A percentile compares a stretch with the other conserved stretches of the same genome.
Conservation (phyloP, 345 rosid genomes). For the Camelina laxa region DNA sequence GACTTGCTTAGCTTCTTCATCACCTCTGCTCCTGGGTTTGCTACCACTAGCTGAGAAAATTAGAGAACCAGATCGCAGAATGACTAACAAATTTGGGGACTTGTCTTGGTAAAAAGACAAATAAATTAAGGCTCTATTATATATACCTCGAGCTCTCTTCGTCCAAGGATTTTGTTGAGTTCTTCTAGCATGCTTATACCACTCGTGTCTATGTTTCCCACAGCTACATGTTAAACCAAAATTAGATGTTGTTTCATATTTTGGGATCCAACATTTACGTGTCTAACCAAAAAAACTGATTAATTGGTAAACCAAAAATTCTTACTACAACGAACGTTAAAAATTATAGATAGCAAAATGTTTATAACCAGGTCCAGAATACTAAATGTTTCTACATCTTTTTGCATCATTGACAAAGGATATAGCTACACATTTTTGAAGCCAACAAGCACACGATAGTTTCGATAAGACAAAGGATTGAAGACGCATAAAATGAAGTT, state of each 20-base stretch:
- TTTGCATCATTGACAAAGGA: too few relatives aligned
- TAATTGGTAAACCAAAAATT: not conserved
- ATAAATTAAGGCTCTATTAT: not conserved
- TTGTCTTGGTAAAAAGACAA: not conserved
- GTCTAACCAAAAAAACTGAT: not conserved
- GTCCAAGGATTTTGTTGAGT: constrained; percentile 54
- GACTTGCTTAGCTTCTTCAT: constrained; percentile 87
- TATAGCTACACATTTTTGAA: too few relatives aligned
- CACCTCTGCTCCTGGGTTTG: constrained; percentile 92
- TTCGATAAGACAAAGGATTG: too few relatives aligned
- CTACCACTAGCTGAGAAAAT: constrained; percentile 63
- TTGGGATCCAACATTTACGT: not conserved
- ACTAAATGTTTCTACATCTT: too few relatives aligned
- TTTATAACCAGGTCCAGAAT: too few relatives aligned
- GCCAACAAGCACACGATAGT: too few relatives aligned
- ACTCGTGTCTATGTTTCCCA: constrained; percentile 93
- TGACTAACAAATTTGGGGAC: not conserved
- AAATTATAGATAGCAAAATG: too few relatives aligned
- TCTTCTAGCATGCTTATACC: constrained; percentile 98
- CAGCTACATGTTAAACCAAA: constrained; percentile 49
- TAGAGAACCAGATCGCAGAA: not conserved
- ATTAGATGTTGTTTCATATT: not conserved
- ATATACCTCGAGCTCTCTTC: constrained; percentile 71
- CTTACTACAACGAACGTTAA: too few relatives aligned
- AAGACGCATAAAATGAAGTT: not conserved